Evolutionary conservation across 2,329 filamentous ascomycete species (phyloP).

Genomic region (Calonectria pteridis): DNA sequence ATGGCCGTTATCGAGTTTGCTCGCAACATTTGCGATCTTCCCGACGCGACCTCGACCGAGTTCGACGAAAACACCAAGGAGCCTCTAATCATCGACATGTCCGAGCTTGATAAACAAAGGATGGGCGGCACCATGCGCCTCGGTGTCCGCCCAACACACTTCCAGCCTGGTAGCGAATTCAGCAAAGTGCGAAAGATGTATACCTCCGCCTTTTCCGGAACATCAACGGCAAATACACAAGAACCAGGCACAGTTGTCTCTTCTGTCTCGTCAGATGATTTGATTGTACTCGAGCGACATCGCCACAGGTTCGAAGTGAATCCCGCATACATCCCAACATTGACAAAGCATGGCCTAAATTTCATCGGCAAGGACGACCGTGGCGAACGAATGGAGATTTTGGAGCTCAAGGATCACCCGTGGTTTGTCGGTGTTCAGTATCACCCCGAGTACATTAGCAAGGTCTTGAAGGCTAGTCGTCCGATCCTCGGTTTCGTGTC

Average conservation of each 20-base stretch:
- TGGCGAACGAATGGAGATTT: conserved; percentile 84
- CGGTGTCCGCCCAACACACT: conserved; percentile 79
- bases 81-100: conserved; percentile 90
- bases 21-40: conserved; percentile 77
- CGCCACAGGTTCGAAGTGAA: conserved; percentile 94
- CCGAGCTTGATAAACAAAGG: conserved; percentile 50
- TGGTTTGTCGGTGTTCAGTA: conserved; percentile 72
- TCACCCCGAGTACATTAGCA: conserved; percentile 86
- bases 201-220: conserved; percentile 57
- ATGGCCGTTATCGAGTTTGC: conserved; percentile 92
- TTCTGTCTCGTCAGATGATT: conserved; percentile 39
- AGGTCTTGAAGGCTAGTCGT: conserved; percentile 79
- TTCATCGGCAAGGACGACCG: conserved; percentile 86
- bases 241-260: not conserved
- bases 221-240: not conserved
- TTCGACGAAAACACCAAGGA: conserved; percentile 68
- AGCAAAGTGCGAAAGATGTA: conserved; percentile 82
- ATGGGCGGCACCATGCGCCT: conserved; percentile 90
- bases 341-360: conserved; percentile 77
- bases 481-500: conserved; percentile 69
- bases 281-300: conserved; percentile 77
- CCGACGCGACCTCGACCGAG: conserved; percentile 68
- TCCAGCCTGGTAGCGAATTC: conserved; percentile 83
- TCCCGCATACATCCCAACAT: conserved; percentile 76
- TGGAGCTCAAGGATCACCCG: conserved; percentile 86